Evolutionary conservation across 2,329 filamentous ascomycete species (phyloP).

Genomic region (Diaporthe aspalathi): DNA sequence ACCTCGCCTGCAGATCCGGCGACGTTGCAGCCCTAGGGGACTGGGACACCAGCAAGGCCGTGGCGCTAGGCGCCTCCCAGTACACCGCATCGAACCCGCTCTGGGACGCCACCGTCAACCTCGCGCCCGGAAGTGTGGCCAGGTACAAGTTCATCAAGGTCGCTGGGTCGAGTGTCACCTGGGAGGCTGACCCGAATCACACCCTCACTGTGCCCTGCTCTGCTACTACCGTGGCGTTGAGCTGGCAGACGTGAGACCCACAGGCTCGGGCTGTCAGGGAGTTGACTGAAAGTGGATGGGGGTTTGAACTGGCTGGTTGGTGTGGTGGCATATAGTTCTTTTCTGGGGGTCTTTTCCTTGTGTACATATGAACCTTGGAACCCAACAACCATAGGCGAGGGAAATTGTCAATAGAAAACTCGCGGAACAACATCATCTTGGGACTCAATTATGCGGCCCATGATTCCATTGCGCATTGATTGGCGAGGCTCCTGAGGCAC

Average conservation of each 20-base stretch:
- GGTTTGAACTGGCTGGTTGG: not conserved
- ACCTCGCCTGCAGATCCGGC: slow-evolving; percentile 40
- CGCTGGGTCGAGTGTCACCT: slow-evolving; percentile 56
- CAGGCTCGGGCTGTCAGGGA: not conserved
- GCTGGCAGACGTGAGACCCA: slow-evolving; percentile 44
- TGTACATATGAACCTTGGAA: not conserved
- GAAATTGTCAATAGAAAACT: not conserved
- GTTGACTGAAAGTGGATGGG: no score
- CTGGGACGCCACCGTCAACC: slow-evolving; percentile 60
- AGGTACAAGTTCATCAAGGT: slow-evolving; percentile 68
- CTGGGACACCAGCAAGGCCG: slow-evolving; percentile 59
- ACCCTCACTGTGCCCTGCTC: slow-evolving; percentile 45
- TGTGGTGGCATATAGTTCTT: not conserved
- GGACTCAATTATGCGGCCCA: no score
- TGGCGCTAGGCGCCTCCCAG: slow-evolving; percentile 58
- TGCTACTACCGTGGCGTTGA: slow-evolving; percentile 43
- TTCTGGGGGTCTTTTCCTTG: not conserved
- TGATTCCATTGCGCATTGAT: not conserved
- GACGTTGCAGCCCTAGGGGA: slow-evolving; percentile 54
- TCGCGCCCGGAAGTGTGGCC: slow-evolving; percentile 59
- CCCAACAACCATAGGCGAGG: not conserved
- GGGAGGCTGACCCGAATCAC: slow-evolving; percentile 62
- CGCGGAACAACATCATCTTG: no score
- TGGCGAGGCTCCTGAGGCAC: not conserved
- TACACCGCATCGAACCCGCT: slow-evolving; percentile 62